Evolutionary conservation across 2,329 filamentous ascomycete genomes (phyloP), one percentile per base, ranked within the genome.

Genomic region (Drechmeria coniospora): DNA sequence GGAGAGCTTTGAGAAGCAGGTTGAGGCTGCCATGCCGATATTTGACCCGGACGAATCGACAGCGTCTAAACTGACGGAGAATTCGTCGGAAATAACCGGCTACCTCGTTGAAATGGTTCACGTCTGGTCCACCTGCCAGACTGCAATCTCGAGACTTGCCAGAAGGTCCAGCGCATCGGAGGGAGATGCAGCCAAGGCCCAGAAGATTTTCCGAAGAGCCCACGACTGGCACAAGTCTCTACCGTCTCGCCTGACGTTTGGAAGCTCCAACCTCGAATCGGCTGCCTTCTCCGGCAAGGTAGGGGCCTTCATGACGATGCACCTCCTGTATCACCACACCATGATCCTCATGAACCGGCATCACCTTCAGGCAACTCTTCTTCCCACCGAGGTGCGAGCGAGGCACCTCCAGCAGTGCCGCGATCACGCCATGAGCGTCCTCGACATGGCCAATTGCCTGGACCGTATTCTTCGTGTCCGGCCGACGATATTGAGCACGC

Each of bases 281-380:
- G 68, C 65, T 23, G 59, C 68, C 6, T 50, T 59, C 17, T 63
- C 65, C 15, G 68, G 52, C 11, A 50, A 65, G 37, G 56, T 65
- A 2, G 71, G 71, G 5, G 61, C 63, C 0, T 75, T 74, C 42
- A 51, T 79, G 30, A 67, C 65, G 2, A 65, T 79, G 47, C 75
- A 81, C 45, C 54, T 76, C 16, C 53, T 79, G n/a, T 76, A 76
- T 44, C 65, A 77, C 43, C 63, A 69, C 25, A 62, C 71, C 1
- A 50, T 71, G 40, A 65, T 79, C 49, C 72, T 73, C 37, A 56
- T 80, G 17, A 74, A 77, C 39, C 65, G 78, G 21, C 67, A 77
- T 40, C 61, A 62, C 9, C 56, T 59, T 8, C 50, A 55, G 9
- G 41, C 38, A 5, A 36, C 32, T 8, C 50, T 49, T 19, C 46